phyloP scores from a whole-genome alignment of 495 filamentous ascomycete species.

The Talaromyces proteolyticus region DNA sequence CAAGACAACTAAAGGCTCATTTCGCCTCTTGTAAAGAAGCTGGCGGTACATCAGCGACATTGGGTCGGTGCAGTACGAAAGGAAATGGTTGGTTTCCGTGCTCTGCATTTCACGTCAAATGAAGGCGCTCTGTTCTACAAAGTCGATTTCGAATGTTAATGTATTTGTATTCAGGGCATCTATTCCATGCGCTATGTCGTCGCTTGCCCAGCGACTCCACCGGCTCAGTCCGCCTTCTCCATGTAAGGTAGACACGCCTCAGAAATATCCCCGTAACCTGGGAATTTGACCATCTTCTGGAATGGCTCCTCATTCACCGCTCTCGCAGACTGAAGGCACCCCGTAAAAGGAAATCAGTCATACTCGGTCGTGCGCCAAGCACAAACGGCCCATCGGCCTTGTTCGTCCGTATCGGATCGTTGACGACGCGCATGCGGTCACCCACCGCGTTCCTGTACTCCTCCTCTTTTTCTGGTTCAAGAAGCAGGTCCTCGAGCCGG shows the following conservation, averaged over 20 bases:
- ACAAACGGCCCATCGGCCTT: slow-evolving; percentile 31
- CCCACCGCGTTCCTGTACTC: slow-evolving; percentile 18
- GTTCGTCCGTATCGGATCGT: slow-evolving; percentile 25
- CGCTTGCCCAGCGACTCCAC: no score
- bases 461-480: slow-evolving; percentile 25
- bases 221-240: slow-evolving; percentile 28
- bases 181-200: no score
- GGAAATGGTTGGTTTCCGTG: no score
- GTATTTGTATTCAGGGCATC: no score
- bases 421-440: slow-evolving; percentile 16
- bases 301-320: slow-evolving; percentile 30
- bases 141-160: no score
- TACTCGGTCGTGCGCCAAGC: slow-evolving; percentile 21
- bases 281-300: slow-evolving; percentile 18
- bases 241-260: slow-evolving; percentile 30
- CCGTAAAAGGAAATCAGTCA: slow-evolving; percentile 34
- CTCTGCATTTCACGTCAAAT: no score
- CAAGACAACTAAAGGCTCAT: no score
- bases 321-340: slow-evolving; percentile 24
- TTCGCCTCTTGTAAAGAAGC: no score
- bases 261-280: slow-evolving; percentile 27
- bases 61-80: no score
- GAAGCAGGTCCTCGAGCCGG: slow-evolving; percentile 28
- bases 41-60: no score
- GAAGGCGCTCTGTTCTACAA: no score